These are phyloP conservation scores for Rubus parviflorus DNA, from an alignment of 306 rosid species.

Conservation along the genomic window DNA sequence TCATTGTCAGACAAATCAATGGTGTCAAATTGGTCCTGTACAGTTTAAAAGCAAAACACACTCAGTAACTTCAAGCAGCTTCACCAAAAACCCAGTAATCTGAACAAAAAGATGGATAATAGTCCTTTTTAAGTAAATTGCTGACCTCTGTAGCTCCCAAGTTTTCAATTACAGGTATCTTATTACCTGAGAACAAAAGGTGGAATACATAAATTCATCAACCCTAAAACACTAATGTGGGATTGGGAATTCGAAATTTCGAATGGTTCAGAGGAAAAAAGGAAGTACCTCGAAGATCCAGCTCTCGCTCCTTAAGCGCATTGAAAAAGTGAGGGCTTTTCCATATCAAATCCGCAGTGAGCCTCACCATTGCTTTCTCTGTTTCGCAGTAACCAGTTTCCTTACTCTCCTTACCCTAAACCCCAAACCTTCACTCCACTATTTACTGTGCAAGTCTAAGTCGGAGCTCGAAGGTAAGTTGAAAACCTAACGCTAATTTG, in stretches of 20 bases:
- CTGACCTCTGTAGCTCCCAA: slow-evolving; percentile 94
- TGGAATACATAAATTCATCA: background rate
- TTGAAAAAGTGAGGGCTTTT: slow-evolving; percentile 97
- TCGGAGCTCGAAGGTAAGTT: background rate
- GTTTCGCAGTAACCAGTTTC: background rate
- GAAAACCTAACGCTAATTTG: slow-evolving; percentile 8
- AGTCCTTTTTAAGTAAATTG: background rate
- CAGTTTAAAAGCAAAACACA: background rate
- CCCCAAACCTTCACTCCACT: background rate
- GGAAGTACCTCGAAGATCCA: slow-evolving; percentile 76
- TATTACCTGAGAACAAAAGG: slow-evolving; percentile 57
- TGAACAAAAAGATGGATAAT: background rate
- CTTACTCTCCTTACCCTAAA: background rate
- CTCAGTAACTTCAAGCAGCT: slow-evolving; percentile 3
- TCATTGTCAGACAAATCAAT: slow-evolving; percentile 92
- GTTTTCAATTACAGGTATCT: slow-evolving; percentile 85
- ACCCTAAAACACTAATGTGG: background rate
- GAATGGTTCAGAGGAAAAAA: background rate
- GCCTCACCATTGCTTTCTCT: slow-evolving; percentile 64
- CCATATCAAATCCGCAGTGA: slow-evolving; percentile 88
- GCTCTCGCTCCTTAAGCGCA: slow-evolving; percentile 81
- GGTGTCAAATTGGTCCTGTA: slow-evolving; percentile 95
- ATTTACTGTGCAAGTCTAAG: background rate
- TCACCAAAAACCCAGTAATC: background rate
- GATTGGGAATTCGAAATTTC: background rate